These are phyloP conservation scores for Colletotrichum coccodes DNA, from an alignment of 2,329 filamentous ascomycete species.

Conservation along the genomic window DNA sequence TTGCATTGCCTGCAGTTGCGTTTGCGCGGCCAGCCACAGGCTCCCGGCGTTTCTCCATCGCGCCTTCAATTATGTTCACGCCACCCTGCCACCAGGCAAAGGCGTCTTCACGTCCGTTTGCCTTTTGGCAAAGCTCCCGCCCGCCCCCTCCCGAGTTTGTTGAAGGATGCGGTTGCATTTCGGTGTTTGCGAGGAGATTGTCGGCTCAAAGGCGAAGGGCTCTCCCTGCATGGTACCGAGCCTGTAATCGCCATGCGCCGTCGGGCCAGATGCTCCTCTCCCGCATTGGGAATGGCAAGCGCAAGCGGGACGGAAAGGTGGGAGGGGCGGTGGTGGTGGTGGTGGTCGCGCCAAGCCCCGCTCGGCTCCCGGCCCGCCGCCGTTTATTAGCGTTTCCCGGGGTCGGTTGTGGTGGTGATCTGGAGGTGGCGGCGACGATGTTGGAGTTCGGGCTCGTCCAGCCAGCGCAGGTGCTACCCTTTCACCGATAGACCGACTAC, in stretches of 20 bases:
- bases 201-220: background rate
- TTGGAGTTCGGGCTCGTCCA: background rate
- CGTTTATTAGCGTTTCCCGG: constrained; percentile 9
- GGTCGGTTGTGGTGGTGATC: background rate
- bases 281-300: no score
- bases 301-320: background rate
- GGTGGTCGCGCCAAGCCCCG: background rate
- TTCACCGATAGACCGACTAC: background rate
- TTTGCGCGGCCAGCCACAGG: background rate
- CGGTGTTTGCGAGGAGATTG: background rate
- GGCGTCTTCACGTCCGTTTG: background rate
- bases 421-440: background rate
- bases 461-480: background rate
- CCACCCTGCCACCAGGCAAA: background rate
- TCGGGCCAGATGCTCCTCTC: background rate
- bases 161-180: background rate
- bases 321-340: background rate
- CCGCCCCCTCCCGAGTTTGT: background rate
- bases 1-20: background rate
- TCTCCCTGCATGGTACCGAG: no score
- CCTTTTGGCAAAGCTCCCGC: background rate
- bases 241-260: no score
- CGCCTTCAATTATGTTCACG: background rate
- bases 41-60: background rate
- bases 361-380: constrained; percentile 2